phyloP scores from a whole-genome alignment of 306 rosid species.

The Sesbania bispinosa region DNA sequence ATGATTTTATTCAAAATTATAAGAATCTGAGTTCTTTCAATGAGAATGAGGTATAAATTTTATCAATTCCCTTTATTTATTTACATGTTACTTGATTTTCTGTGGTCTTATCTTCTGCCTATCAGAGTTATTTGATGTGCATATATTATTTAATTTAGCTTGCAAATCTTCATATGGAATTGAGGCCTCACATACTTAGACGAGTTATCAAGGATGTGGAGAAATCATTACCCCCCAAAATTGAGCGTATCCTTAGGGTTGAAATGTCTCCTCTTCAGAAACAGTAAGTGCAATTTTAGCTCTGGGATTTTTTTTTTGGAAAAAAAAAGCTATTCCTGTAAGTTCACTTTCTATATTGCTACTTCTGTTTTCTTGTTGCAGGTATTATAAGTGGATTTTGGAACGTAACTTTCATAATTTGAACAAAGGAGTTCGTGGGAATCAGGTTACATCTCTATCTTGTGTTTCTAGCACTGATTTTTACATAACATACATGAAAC shows the following conservation, averaged over 20 bases:
- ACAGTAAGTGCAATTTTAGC: constrained; percentile 56
- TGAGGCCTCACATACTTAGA: constrained; percentile 98
- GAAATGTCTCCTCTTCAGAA: constrained; percentile 99
- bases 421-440: constrained; percentile 99
- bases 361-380: constrained; percentile 31
- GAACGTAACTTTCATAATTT: constrained; percentile 97
- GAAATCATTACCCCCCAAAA: constrained; percentile 97
- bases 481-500: not conserved
- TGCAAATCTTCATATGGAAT: constrained; percentile 96
- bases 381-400: constrained; percentile 99
- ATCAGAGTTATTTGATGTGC: constrained; percentile 11
- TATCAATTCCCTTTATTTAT: not conserved
- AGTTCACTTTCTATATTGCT: constrained; percentile 21
- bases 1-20: constrained; percentile 93
- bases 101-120: not conserved
- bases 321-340: not conserved
- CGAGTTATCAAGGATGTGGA: constrained; percentile 99
- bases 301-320: not conserved
- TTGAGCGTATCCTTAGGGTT: constrained; percentile 95
- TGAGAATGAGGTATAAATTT: constrained; percentile 79
- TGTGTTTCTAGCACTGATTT: not conserved
- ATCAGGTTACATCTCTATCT: constrained; percentile 67
- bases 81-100: not conserved
- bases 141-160: constrained; percentile 49
- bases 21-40: constrained; percentile 97